Evolutionary conservation across 2,329 filamentous ascomycete species (phyloP), one percentile per base, ranked within the genome.

Genomic region (Coniochaeta sp.): DNA sequence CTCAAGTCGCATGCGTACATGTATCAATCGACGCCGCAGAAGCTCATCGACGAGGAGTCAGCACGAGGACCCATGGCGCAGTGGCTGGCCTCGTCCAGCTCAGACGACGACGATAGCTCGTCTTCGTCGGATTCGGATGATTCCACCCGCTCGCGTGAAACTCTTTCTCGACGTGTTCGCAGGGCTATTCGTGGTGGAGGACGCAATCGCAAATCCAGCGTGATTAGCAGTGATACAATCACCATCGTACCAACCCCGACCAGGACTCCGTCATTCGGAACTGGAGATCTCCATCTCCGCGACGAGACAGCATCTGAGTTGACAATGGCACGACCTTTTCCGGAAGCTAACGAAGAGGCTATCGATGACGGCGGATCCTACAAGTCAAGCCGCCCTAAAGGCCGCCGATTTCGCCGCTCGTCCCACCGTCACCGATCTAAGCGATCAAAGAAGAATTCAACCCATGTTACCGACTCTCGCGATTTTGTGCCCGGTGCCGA

Each of bases 1-100:
- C 84, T 96, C 62, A 96, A 96, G 74, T 95, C 91, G 1, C 92
- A 96, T 71, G 84, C 90, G 9, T 96, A 96, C 75, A 87, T 96
- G 78, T 96, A 96, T 67, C 89, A 92, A 73, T 95, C 91, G 65
- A 96, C 90, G 6, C 93, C 93, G 11, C 92, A 96, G 75, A 88
- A 93, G 67, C 89, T 96, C 62, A 95, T 97, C 64, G 93, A 97
- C 66, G 91, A 95, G 68, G 93, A 96, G 71, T 88, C 91, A 0
- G 89, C 91, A 54, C 93, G 93, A 24, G 93, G 93, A 64, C 88
- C 95, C 0, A 82, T 93, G 14, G 89, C 89, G 19, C 89, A 89
- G 34, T 90, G 93, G 74, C 82, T 96, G 68, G 89, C 95, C 64
- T 86, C 86, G 0, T 90, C 88, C 2, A 82, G 78, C 65, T 82